These are phyloP conservation scores for Amanita molliuscula DNA, from an alignment of 768 basidiomycete species.

Conservation along the genomic window DNA sequence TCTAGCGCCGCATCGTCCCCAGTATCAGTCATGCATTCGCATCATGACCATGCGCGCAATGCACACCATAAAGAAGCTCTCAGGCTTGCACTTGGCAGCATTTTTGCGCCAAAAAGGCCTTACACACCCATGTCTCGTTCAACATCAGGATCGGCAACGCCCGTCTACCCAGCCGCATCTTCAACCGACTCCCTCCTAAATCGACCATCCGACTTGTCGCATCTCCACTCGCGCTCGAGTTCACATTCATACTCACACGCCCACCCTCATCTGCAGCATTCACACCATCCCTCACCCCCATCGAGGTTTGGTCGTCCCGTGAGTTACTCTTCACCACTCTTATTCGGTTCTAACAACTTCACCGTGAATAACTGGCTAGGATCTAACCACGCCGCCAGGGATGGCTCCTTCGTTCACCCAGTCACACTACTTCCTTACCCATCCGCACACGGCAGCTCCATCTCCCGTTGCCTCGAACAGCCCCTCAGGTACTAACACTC, in stretches of 20 bases:
- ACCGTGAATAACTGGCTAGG: background rate
- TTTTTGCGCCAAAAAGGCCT: slow-evolving; percentile 51
- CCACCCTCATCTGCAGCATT: slow-evolving; percentile 12
- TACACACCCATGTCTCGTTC: slow-evolving; percentile 26
- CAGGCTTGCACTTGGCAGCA: slow-evolving; percentile 48
- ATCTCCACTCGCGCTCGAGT: slow-evolving; percentile 19
- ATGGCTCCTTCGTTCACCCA: background rate
- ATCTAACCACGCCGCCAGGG: background rate
- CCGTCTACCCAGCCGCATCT: slow-evolving; percentile 25
- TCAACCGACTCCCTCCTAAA: slow-evolving; percentile 8
- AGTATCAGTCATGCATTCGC: background rate
- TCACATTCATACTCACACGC: slow-evolving; percentile 13
- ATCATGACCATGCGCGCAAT: slow-evolving; percentile 10
- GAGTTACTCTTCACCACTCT: background rate
- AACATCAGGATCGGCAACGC: slow-evolving; percentile 41
- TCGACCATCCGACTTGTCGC: slow-evolving; percentile 17
- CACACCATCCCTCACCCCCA: slow-evolving; percentile 8
- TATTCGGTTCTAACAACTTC: background rate
- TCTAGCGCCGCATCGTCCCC: background rate
- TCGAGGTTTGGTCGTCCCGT: slow-evolving; percentile 12
- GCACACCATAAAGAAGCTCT: slow-evolving; percentile 38
- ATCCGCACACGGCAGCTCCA: slow-evolving; percentile 7
- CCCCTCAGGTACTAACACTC: slow-evolving; percentile 1
- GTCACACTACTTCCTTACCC: slow-evolving; percentile 4
- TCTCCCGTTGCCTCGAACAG: slow-evolving; percentile 2